Percentiles rank a stretch among this genome's conserved stretches.
Evolutionary conservation across 495 filamentous ascomycete genomes (phyloP).

Genomic region (Neurospora pannonica): DNA sequence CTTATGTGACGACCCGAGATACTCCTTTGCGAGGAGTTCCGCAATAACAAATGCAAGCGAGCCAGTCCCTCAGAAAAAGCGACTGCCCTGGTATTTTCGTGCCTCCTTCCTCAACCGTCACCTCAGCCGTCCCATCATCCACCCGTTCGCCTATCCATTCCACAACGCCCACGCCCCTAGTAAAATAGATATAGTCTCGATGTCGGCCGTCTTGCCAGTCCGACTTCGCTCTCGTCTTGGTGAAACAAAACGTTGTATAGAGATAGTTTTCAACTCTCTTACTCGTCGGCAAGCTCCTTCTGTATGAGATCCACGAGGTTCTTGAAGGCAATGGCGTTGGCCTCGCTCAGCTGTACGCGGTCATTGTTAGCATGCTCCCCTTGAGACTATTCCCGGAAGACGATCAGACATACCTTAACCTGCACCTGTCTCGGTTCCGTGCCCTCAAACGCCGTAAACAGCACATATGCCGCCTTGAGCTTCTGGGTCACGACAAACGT

Average conservation of each 20-base stretch:
- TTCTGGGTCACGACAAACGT: conserved; percentile 60
- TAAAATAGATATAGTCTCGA: background rate
- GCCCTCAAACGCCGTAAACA: conserved; percentile 52
- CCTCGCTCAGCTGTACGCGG: conserved; percentile 30
- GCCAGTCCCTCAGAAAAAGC: background rate
- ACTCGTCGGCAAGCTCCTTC: conserved; percentile 23
- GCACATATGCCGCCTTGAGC: conserved; percentile 42
- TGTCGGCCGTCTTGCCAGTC: background rate
- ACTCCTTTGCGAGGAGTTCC: background rate
- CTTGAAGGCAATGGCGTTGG: conserved; percentile 34
- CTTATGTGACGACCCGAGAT: background rate
- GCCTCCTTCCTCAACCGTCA: background rate
- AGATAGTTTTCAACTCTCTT: background rate
- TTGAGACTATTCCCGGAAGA: background rate
- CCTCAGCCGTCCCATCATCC: background rate
- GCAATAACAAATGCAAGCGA: background rate
- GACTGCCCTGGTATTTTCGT: background rate
- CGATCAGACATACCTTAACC: conserved; percentile 52
- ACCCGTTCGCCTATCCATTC: background rate
- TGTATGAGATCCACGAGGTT: conserved; percentile 31
- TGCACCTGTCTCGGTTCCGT: conserved; percentile 49
- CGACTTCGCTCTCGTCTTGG: background rate
- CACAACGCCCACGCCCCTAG: background rate
- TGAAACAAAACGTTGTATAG: background rate
- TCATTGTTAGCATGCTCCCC: background rate